These are phyloP conservation scores for Tetraselmis chui DNA, from an alignment of 139 green algal species.

Conservation along the genomic window DNA sequence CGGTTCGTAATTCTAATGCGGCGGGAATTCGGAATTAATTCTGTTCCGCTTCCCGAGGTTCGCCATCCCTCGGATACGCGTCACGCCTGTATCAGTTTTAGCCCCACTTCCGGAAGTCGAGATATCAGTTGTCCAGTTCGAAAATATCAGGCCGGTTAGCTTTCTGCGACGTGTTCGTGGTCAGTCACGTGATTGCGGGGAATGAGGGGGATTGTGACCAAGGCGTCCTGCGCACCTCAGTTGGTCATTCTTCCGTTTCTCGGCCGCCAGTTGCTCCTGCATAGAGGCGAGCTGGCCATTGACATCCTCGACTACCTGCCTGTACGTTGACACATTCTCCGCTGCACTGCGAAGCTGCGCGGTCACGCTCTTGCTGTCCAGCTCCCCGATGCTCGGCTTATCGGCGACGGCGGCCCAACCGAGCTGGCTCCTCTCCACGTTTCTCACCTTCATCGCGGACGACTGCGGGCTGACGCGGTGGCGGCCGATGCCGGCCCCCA, in stretches of 20 bases:
- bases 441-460: too few relatives aligned
- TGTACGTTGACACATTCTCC: background rate
- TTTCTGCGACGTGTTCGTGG: too few relatives aligned
- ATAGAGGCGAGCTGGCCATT: background rate
- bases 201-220: too few relatives aligned
- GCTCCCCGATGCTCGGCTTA: background rate
- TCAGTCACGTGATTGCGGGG: too few relatives aligned
- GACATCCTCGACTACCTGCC: background rate
- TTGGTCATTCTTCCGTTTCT: background rate
- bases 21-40: too few relatives aligned
- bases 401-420: background rate
- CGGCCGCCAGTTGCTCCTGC: background rate
- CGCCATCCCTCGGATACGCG: background rate
- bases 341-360: background rate
- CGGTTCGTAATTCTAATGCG: too few relatives aligned
- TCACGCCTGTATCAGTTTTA: background rate
- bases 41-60: too few relatives aligned
- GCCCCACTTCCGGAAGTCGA: background rate
- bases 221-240: background rate
- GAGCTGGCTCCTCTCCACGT: background rate
- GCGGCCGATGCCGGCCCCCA: too few relatives aligned
- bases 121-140: background rate
- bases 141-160: too few relatives aligned
- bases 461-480: background rate
- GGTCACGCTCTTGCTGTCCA: background rate